These are phyloP conservation scores for Exophiala sideris DNA, from an alignment of 2,329 filamentous ascomycete genomes.

Conservation along the genomic window DNA sequence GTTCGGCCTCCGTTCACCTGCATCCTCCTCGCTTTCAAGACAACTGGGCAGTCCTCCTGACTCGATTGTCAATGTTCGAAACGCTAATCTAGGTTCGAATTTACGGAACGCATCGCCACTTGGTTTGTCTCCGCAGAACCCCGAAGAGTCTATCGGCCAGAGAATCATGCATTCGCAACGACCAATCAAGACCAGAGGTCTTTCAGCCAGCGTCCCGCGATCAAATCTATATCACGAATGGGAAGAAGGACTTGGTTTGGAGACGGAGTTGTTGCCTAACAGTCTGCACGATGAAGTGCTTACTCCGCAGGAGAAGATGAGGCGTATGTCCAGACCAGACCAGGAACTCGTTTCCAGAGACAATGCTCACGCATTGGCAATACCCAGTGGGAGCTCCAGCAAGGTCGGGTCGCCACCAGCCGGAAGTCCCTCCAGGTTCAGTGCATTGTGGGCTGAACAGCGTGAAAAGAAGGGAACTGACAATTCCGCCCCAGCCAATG, in stretches of 20 bases:
- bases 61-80: constrained; percentile 57
- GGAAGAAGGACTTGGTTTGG: constrained; percentile 69
- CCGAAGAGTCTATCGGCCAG: constrained; percentile 63
- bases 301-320: constrained; percentile 59
- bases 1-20: constrained; percentile 84
- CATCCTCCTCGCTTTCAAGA: constrained; percentile 46
- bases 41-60: constrained; percentile 63
- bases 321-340: constrained; percentile 58
- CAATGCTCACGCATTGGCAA: constrained; percentile 51
- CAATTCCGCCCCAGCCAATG: constrained; percentile 42
- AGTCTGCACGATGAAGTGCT: constrained; percentile 62
- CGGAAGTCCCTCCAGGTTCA: constrained; percentile 59
- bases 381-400: constrained; percentile 46
- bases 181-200: constrained; percentile 47
- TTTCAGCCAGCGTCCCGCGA: constrained; percentile 60
- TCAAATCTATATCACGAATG: constrained; percentile 52
- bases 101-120: constrained; percentile 57
- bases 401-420: constrained; percentile 56
- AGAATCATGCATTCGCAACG: constrained; percentile 63
- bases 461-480: constrained; percentile 52
- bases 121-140: constrained; percentile 59
- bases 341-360: constrained; percentile 47
- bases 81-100: constrained; percentile 69
- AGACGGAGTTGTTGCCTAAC: constrained; percentile 83
- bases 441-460: constrained; percentile 55